These are phyloP conservation scores for Penicillium odoratum DNA, from an alignment of 495 filamentous ascomycete species.

Conservation along the genomic window DNA sequence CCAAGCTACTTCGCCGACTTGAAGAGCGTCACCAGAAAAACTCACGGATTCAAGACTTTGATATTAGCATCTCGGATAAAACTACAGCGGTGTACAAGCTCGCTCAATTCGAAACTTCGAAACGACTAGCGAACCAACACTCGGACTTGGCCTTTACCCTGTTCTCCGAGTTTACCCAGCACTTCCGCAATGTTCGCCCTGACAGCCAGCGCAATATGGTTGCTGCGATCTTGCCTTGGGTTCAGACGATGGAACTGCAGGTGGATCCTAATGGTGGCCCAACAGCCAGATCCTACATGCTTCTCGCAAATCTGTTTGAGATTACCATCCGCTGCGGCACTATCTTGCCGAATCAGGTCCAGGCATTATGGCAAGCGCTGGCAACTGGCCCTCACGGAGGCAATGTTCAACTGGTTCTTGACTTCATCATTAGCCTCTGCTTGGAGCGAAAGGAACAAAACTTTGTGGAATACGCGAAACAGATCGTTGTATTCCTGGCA, in stretches of 20 bases:
- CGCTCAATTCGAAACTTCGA: constrained; percentile 95
- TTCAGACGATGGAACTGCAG: constrained; percentile 89
- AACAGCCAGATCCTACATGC: constrained; percentile 87
- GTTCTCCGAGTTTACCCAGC: constrained; percentile 89
- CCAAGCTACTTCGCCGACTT: constrained; percentile 75
- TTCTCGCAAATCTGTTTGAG: constrained; percentile 92
- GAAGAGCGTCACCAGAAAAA: constrained; percentile 83
- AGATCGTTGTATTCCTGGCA: constrained; percentile 93
- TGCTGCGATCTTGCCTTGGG: constrained; percentile 92
- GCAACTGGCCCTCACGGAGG: constrained; percentile 90
- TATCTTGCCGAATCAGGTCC: constrained; percentile 90
- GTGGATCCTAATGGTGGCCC: constrained; percentile 93
- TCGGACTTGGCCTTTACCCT: constrained; percentile 86
- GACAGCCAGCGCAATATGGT: constrained; percentile 91
- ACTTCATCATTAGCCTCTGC: constrained; percentile 93
- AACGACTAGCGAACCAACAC: constrained; percentile 83
- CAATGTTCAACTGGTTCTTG: constrained; percentile 92
- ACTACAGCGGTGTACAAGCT: constrained; percentile 97
- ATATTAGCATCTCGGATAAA: constrained; percentile 97
- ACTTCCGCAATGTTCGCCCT: constrained; percentile 80
- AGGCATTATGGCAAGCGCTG: constrained; percentile 95
- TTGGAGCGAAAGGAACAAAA: constrained; percentile 93
- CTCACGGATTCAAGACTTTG: constrained; percentile 92
- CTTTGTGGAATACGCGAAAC: constrained; percentile 95
- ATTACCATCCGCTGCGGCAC: constrained; percentile 91